phyloP scores from a whole-genome alignment of 2,329 filamentous ascomycete species.

The Rosellinia necatrix region DNA sequence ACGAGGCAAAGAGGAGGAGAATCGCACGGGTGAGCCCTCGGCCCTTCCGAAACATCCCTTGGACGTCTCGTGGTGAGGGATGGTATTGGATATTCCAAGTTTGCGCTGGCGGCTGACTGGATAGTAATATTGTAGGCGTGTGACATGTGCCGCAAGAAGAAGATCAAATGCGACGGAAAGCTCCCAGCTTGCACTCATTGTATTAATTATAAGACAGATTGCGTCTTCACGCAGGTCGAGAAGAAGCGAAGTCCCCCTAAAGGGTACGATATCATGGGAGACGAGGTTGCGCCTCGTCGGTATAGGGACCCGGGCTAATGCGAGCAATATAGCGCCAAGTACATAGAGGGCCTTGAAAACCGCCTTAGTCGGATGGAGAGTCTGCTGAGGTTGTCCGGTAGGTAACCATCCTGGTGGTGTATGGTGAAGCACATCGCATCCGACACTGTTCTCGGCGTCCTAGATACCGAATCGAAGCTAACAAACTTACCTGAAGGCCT shows the following conservation, averaged over 20 bases:
- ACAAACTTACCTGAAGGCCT: conserved; percentile 57
- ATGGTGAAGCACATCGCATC: not conserved
- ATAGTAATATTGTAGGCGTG: conserved; percentile 65
- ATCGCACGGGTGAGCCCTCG: conserved; percentile 75
- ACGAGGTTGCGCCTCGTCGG: not conserved
- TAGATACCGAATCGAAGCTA: conserved; percentile 27
- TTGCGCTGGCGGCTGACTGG: conserved; percentile 16
- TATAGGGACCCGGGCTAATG: conserved; percentile 2
- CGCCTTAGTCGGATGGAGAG: conserved; percentile 95
- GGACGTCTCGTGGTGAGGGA: not conserved
- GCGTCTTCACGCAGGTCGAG: conserved; percentile 95
- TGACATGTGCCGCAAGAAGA: conserved; percentile 73
- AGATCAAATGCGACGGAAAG: conserved; percentile 96
- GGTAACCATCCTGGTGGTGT: conserved; percentile 25
- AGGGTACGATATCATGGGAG: conserved; percentile 63
- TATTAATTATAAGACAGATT: conserved; percentile 97
- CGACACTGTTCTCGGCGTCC: not conserved
- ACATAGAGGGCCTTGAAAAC: conserved; percentile 96
- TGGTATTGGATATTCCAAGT: not conserved
- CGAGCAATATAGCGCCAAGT: conserved; percentile 73
- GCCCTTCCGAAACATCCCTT: not conserved
- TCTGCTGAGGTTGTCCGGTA: conserved; percentile 79
- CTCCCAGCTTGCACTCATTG: conserved; percentile 94
- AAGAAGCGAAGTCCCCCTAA: conserved; percentile 98
- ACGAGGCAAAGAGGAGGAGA: conserved; percentile 84